Conservation (phyloP, 148 eudicot species). For the Cornus florida region DNA sequence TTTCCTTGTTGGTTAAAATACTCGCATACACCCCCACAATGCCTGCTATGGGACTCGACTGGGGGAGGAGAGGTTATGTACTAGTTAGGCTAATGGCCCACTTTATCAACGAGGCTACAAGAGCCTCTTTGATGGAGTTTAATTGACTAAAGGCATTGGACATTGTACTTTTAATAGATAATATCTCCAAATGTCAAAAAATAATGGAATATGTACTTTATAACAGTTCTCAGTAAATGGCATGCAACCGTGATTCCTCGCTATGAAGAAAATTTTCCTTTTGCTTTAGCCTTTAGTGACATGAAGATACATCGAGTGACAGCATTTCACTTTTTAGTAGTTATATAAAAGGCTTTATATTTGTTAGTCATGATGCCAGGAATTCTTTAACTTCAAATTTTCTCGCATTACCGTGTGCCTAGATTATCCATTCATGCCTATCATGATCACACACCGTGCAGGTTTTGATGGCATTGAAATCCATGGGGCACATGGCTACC, state of each 20-base stretch:
- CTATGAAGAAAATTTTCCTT: background rate
- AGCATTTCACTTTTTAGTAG: background rate
- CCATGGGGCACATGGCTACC: conserved; percentile 88
- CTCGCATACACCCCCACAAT: too few species aligned
- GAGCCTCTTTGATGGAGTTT: background rate
- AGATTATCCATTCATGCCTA: background rate
- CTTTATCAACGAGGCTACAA: too few species aligned
- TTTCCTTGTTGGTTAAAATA: too few species aligned
- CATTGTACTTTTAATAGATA: too few species aligned
- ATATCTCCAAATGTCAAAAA: background rate
- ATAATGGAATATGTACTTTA: background rate
- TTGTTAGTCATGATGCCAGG: background rate
- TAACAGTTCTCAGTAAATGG: background rate
- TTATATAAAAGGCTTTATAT: background rate
- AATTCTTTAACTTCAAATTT: background rate
- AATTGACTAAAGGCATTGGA: too few species aligned
- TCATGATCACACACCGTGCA: conserved; percentile 9
- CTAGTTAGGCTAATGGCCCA: too few species aligned
- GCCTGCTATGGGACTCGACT: too few species aligned
- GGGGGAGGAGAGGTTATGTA: too few species aligned
- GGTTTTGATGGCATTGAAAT: conserved; percentile 94
- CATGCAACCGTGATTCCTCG: background rate
- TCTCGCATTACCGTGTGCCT: background rate
- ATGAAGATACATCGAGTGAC: background rate
- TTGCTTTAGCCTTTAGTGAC: too few species aligned